phyloP scores from a whole-genome alignment of 345 rosid genomes.

The Populus ilicifolia region DNA sequence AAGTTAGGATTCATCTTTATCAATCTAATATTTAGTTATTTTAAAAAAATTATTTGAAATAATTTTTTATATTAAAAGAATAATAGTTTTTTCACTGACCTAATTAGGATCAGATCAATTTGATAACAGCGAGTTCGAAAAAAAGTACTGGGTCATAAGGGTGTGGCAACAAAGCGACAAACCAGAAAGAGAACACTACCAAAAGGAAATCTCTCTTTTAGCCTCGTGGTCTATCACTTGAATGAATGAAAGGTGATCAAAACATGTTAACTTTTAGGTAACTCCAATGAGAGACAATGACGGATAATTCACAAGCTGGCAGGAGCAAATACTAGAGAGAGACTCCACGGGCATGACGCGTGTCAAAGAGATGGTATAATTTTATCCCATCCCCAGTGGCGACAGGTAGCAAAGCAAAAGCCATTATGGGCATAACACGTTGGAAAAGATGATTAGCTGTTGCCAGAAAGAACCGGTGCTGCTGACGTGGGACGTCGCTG shows the following conservation, averaged over 20 bases:
- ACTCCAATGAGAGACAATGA: not conserved
- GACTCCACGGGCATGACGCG: slow-evolving; percentile 17
- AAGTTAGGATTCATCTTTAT: no score
- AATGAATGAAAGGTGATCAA: not conserved
- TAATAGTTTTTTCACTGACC: no score
- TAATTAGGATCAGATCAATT: no score
- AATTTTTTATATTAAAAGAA: no score
- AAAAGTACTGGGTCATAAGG: no score
- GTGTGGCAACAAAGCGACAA: no score
- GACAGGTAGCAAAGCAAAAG: slow-evolving; percentile 14
- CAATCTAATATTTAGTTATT: no score
- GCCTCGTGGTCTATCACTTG: not conserved
- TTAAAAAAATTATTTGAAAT: no score
- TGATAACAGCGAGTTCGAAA: no score
- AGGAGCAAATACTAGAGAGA: not conserved
- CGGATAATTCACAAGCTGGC: not conserved
- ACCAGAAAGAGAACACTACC: not conserved
- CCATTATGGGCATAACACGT: slow-evolving; percentile 20
- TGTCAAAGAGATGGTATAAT: slow-evolving; percentile 19
- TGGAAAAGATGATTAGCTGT: slow-evolving; percentile 6
- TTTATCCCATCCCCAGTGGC: slow-evolving; percentile 9
- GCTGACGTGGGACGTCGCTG: slow-evolving; percentile 42
- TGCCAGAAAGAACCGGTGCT: slow-evolving; percentile 17
- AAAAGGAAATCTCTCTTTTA: not conserved
- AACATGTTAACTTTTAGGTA: not conserved